These are phyloP conservation scores for Trichophyton simii DNA, from an alignment of 2,329 filamentous ascomycete genomes.

Conservation along the genomic window DNA sequence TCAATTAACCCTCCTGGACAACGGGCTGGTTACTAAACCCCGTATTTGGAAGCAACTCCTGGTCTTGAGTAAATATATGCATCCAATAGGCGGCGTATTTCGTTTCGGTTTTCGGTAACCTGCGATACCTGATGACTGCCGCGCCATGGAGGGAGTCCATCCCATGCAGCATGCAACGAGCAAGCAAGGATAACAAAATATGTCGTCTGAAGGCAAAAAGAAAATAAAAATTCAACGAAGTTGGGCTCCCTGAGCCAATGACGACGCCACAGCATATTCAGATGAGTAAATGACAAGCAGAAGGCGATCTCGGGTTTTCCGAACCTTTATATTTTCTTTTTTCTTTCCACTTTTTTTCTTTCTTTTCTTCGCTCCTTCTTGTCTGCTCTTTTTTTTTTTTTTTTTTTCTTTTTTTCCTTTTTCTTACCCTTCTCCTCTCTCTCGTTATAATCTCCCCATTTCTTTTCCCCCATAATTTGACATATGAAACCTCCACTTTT, in stretches of 20 bases:
- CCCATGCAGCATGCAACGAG: background rate
- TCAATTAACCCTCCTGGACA: background rate
- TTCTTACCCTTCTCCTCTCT: background rate
- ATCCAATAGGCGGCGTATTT: background rate
- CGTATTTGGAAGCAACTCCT: background rate
- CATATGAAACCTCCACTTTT: background rate
- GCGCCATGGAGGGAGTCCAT: background rate
- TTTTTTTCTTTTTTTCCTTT: background rate
- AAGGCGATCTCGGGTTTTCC: constrained; percentile 1
- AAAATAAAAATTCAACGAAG: background rate
- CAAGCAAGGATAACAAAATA: background rate
- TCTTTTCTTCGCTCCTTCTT: background rate
- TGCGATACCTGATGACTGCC: background rate
- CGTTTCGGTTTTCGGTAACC: background rate
- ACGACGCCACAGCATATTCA: background rate
- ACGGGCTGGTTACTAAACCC: background rate
- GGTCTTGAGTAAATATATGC: background rate
- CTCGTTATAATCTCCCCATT: background rate
- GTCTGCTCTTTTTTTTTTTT: background rate
- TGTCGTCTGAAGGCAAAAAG: background rate
- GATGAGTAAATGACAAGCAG: background rate
- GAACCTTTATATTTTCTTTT: constrained; percentile 3
- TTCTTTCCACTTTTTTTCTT: background rate
- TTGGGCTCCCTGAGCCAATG: background rate
- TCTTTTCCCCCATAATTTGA: background rate